A percentile compares a stretch with the other conserved stretches of the same genome.
Evolutionary conservation across 176 grass and related monocot genomes (phyloP).

Genomic region (Triticum dicoccoides): DNA sequence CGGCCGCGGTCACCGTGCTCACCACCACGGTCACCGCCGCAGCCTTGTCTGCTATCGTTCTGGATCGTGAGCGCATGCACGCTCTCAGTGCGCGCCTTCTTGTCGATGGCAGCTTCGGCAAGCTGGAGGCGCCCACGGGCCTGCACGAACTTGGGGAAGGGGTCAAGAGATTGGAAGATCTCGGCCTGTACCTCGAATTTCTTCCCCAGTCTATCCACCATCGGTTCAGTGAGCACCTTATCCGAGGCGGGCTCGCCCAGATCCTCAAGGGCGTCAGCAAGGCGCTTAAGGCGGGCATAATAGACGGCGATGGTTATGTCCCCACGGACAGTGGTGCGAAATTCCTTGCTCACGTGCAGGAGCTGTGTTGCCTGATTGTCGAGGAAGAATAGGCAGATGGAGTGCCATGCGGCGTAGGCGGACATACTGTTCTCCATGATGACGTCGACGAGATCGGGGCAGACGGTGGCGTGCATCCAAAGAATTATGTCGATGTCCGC

Average conservation of each 20-base stretch:
- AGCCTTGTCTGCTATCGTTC: too few species aligned
- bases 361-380: background rate
- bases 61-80: too few species aligned
- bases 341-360: background rate
- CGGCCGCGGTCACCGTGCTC: too few species aligned
- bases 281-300: background rate
- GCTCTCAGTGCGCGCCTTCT: too few species aligned
- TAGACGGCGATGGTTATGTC: background rate
- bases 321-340: background rate
- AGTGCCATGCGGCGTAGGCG: background rate
- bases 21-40: too few species aligned
- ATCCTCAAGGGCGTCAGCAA: background rate
- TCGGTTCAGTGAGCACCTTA: background rate
- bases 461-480: background rate
- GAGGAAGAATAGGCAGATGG: background rate
- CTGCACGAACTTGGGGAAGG: too few species aligned
- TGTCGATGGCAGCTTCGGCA: too few species aligned
- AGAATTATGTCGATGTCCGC: background rate
- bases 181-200: too few species aligned
- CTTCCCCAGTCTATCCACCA: too few species aligned
- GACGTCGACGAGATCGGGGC: background rate
- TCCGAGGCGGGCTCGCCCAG: background rate
- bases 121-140: too few species aligned
- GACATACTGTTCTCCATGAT: background rate
- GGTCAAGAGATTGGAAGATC: too few species aligned